phyloP scores from a whole-genome alignment of 371 early-diverging fungal genomes.

The Fennellomyces sp. region DNA sequence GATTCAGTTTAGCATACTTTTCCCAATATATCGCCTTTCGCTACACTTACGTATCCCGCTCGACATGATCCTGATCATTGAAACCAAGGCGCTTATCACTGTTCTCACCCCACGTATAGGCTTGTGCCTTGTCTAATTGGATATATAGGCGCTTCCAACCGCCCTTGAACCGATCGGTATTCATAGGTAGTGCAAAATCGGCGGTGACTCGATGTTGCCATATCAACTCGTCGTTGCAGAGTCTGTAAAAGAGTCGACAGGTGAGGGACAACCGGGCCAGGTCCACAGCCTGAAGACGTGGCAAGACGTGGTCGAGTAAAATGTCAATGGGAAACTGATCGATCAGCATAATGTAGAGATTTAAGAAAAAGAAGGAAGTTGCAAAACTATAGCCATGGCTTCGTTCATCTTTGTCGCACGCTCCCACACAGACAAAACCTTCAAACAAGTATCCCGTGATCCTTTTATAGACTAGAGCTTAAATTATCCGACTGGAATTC shows the following conservation, averaged over 20 bases:
- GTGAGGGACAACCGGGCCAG: slow-evolving; percentile 23
- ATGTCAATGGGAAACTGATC: slow-evolving; percentile 19
- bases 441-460: too few relatives aligned
- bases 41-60: slow-evolving; percentile 11
- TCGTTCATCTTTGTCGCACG: too few relatives aligned
- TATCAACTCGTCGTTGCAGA: slow-evolving; percentile 35
- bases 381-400: too few relatives aligned
- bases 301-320: slow-evolving; percentile 25
- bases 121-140: slow-evolving; percentile 21
- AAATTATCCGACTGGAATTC: too few relatives aligned
- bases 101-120: slow-evolving; percentile 47
- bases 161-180: slow-evolving; percentile 14
- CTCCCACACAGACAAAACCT: too few relatives aligned
- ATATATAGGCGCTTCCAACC: slow-evolving; percentile 42
- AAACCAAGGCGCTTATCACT: slow-evolving; percentile 32
- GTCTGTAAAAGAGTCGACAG: slow-evolving; percentile 21
- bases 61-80: slow-evolving; percentile 10
- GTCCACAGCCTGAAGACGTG: slow-evolving; percentile 16
- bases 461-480: too few relatives aligned
- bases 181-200: slow-evolving; percentile 30
- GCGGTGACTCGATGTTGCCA: slow-evolving; percentile 34
- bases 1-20: background rate
- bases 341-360: background rate
- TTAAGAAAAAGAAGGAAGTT: background rate
- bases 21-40: background rate